phyloP scores from a whole-genome alignment of 2,329 filamentous ascomycete genomes.

The Epichloe hybrida region DNA sequence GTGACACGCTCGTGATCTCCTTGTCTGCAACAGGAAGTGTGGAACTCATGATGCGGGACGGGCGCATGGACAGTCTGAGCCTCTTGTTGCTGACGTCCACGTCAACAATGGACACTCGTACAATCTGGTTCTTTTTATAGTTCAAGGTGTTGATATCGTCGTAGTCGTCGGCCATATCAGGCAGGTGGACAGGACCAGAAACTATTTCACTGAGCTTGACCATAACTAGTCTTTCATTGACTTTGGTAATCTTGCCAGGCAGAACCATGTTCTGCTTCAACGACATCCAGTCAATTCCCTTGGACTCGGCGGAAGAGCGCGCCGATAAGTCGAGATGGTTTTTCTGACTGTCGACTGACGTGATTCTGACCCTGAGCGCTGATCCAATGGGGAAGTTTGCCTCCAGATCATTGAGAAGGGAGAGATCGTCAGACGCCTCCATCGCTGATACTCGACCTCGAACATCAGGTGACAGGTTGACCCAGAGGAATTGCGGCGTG shows the following conservation, averaged over 20 bases:
- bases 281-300: slow-evolving; percentile 50
- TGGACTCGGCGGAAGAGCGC: slow-evolving; percentile 37
- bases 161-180: slow-evolving; percentile 80
- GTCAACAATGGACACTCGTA: slow-evolving; percentile 73
- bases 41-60: slow-evolving; percentile 81
- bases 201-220: slow-evolving; percentile 74
- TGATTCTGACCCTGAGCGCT: slow-evolving; percentile 68
- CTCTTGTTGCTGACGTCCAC: slow-evolving; percentile 77
- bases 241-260: slow-evolving; percentile 71
- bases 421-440: slow-evolving; percentile 78
- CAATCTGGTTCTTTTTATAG: slow-evolving; percentile 71
- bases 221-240: slow-evolving; percentile 69
- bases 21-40: slow-evolving; percentile 67
- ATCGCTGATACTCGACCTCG: slow-evolving; percentile 71
- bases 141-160: slow-evolving; percentile 61
- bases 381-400: slow-evolving; percentile 78
- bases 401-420: slow-evolving; percentile 60
- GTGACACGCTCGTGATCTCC: slow-evolving; percentile 57
- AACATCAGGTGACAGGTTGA: slow-evolving; percentile 78
- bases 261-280: slow-evolving; percentile 70
- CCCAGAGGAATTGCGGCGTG: slow-evolving; percentile 68
- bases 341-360: slow-evolving; percentile 56
- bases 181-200: slow-evolving; percentile 66
- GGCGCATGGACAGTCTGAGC: slow-evolving; percentile 66
- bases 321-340: slow-evolving; percentile 77